Evolutionary conservation across 2,329 filamentous ascomycete species (phyloP).

Genomic region (Beauveria sp.): DNA sequence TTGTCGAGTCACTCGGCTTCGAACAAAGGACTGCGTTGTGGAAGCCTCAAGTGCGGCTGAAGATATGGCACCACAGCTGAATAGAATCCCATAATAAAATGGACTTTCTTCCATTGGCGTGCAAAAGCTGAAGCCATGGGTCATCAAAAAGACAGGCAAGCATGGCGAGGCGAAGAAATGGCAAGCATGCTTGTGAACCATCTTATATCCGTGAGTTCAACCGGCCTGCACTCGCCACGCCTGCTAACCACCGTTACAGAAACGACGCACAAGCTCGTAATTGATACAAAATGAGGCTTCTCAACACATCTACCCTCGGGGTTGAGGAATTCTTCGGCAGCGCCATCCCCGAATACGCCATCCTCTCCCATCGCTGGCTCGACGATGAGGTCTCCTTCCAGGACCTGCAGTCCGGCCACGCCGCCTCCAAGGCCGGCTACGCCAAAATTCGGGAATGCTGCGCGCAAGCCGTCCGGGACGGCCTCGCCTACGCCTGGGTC

Average conservation of each 20-base stretch:
- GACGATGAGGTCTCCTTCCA: constrained; percentile 23
- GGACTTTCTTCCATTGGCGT: neutral
- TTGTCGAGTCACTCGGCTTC: neutral
- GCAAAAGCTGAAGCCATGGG: neutral
- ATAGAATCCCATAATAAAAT: neutral
- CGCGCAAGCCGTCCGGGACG: constrained; percentile 11
- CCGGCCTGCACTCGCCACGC: neutral
- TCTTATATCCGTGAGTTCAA: neutral
- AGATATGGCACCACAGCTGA: neutral
- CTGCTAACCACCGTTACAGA: neutral
- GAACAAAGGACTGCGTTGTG: neutral
- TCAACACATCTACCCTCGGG: neutral
- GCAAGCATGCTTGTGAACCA: neutral
- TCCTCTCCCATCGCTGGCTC: constrained; percentile 30
- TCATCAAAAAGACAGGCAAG: neutral
- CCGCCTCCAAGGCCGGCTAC: constrained; percentile 14
- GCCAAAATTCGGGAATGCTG: constrained; percentile 19
- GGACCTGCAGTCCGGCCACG: constrained; percentile 14
- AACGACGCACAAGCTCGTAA: neutral
- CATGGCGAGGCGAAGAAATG: neutral
- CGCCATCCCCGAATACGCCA: constrained; percentile 21
- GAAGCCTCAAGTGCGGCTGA: constrained; percentile 1
- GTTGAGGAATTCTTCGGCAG: neutral
- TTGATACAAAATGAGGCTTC: neutral
- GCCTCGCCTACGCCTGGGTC: constrained; percentile 20